phyloP scores from a whole-genome alignment of 176 grass and related monocot species.

The Hyparrhenia diplandra region DNA sequence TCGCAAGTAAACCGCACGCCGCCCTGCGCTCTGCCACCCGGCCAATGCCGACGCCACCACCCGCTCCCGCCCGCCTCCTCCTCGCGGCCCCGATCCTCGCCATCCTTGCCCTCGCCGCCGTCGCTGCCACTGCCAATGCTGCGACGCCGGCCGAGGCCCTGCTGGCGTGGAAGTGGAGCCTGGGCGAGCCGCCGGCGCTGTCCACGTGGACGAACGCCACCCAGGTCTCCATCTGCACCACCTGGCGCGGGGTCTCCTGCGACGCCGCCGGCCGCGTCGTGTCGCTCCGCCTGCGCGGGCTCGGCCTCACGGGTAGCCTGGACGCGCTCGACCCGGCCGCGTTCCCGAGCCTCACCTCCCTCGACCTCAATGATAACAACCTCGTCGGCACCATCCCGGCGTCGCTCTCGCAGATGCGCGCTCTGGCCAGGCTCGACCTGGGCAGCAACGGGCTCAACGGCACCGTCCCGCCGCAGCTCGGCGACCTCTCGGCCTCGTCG shows the following conservation, averaged over 20 bases:
- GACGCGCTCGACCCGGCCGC: constrained; percentile 30
- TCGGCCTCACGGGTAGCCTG: constrained; percentile 33
- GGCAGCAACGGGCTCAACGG: constrained; percentile 44
- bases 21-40: background rate
- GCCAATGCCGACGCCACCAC: constrained; percentile 28
- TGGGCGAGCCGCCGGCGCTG: constrained; percentile 21
- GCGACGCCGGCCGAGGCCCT: constrained; percentile 39
- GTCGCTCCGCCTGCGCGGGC: constrained; percentile 17
- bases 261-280: constrained; percentile 14
- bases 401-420: constrained; percentile 27
- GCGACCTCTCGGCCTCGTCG: constrained; percentile 47
- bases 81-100: no score
- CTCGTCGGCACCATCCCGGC: constrained; percentile 49
- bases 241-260: constrained; percentile 51
- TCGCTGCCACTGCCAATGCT: background rate
- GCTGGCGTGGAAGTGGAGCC: constrained; percentile 54
- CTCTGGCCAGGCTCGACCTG: constrained; percentile 45
- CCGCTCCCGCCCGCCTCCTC: background rate
- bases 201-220: constrained; percentile 40
- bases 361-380: constrained; percentile 66
- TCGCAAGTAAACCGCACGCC: no score
- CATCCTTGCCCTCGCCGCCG: background rate
- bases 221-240: constrained; percentile 5
- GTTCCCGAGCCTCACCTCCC: constrained; percentile 23
- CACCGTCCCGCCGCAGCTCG: constrained; percentile 59